Conservation (phyloP, 192 early-diverging fungal genomes). For the Fimicolochytrium jonesii region DNA sequence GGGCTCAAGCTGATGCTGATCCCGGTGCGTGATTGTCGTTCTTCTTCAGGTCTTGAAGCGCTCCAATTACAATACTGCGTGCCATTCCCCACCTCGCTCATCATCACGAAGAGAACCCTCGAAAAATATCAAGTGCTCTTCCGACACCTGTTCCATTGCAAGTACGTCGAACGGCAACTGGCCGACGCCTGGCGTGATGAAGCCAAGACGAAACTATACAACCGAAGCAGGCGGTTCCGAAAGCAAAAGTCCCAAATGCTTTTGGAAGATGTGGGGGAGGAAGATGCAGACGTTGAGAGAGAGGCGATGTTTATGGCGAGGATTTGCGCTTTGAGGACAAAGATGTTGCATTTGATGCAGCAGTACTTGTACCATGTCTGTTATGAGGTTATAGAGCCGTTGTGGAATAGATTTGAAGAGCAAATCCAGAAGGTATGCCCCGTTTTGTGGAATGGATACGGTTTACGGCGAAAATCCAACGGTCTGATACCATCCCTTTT, state of each 20-base stretch:
- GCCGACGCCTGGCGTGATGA: slow-evolving; percentile 73
- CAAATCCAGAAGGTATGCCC: slow-evolving; percentile 47
- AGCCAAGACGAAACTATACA: slow-evolving; percentile 34
- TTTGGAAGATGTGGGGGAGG: background rate
- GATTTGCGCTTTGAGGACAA: slow-evolving; percentile 68
- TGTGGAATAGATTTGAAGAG: slow-evolving; percentile 69
- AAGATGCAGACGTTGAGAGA: slow-evolving; percentile 6
- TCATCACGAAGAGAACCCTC: slow-evolving; percentile 77
- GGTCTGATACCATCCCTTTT: no score
- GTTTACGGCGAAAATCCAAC: background rate
- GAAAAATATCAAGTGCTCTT: slow-evolving; percentile 90
- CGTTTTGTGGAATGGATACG: background rate
- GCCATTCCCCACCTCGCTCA: slow-evolving; percentile 83
- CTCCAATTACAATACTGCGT: slow-evolving; percentile 79
- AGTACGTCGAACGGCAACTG: slow-evolving; percentile 82
- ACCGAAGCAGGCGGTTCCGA: slow-evolving; percentile 10
- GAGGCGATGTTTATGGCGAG: slow-evolving; percentile 33
- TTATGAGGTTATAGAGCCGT: slow-evolving; percentile 90
- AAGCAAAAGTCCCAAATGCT: background rate
- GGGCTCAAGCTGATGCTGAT: no score
- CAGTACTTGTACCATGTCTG: slow-evolving; percentile 87
- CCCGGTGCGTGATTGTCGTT: no score
- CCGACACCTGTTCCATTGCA: slow-evolving; percentile 82
- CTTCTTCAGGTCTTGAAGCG: slow-evolving; percentile 63
- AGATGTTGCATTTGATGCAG: slow-evolving; percentile 88